phyloP scores from a whole-genome alignment of 208 protist genomes.

The Plasmodiophora brassicae region DNA sequence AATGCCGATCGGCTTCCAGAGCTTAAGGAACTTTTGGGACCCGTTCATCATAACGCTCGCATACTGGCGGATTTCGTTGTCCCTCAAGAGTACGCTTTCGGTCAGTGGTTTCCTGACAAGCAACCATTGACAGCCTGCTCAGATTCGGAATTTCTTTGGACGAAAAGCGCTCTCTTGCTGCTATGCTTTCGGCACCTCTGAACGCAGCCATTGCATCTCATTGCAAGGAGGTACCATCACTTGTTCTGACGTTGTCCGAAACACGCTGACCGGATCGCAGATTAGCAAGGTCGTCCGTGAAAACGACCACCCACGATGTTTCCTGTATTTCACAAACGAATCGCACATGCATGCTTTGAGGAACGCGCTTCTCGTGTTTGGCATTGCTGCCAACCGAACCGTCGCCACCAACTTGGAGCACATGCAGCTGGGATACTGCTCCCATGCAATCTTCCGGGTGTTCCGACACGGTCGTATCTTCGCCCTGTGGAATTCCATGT shows the following conservation, averaged over 20 bases:
- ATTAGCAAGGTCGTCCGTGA: neutral
- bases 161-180: neutral
- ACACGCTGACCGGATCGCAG: neutral
- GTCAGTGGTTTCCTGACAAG: neutral
- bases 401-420: neutral
- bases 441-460: neutral
- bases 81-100: neutral
- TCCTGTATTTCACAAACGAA: neutral
- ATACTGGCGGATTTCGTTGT: constrained; percentile 17
- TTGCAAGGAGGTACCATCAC: neutral
- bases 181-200: neutral
- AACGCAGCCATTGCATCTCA: neutral
- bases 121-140: neutral
- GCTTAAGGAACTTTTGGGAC: neutral
- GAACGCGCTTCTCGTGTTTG: neutral
- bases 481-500: neutral
- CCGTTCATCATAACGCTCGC: neutral
- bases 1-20: neutral
- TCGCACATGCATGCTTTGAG: neutral
- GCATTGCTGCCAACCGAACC: neutral
- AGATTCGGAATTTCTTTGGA: neutral
- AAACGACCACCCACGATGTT: neutral
- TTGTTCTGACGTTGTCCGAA: neutral
- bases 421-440: neutral
- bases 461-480: neutral